phyloP scores from a whole-genome alignment of 2,329 filamentous ascomycete genomes.

The Talaromyces piceae region DNA sequence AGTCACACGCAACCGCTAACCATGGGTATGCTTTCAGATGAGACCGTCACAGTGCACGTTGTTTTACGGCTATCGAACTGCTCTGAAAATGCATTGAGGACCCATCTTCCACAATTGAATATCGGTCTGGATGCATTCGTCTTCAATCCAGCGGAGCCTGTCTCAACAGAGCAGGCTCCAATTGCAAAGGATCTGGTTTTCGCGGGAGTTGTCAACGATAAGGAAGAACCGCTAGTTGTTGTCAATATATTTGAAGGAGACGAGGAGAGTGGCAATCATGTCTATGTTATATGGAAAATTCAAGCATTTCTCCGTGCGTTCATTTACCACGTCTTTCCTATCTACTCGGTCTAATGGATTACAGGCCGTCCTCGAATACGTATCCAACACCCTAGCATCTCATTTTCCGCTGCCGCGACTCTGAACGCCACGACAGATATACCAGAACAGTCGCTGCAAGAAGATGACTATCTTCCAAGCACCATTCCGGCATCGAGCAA shows the following conservation, averaged over 20 bases:
- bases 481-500: constrained; percentile 51
- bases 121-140: constrained; percentile 46
- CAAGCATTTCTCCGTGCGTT: constrained; percentile 35
- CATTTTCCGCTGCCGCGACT: constrained; percentile 45
- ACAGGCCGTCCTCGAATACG: constrained; percentile 42
- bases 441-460: constrained; percentile 26
- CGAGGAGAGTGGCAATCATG: constrained; percentile 30
- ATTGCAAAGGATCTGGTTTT: constrained; percentile 36
- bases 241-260: constrained; percentile 37
- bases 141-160: constrained; percentile 32
- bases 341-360: neutral
- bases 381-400: constrained; percentile 49
- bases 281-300: constrained; percentile 40
- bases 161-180: constrained; percentile 31
- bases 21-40: constrained; percentile 50
- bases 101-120: constrained; percentile 42
- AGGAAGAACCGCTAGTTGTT: constrained; percentile 38
- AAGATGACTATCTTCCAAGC: constrained; percentile 48
- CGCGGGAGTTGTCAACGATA: constrained; percentile 30
- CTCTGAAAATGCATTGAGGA: constrained; percentile 41
- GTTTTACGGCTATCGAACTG: constrained; percentile 46
- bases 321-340: neutral
- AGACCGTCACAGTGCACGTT: constrained; percentile 45
- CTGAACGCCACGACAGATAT: constrained; percentile 36
- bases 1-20: no score